Evolutionary conservation across 176 grass and related monocot genomes (phyloP), one percentile per base, ranked within the genome.

Genomic region (Tillandsia fasciculata): DNA sequence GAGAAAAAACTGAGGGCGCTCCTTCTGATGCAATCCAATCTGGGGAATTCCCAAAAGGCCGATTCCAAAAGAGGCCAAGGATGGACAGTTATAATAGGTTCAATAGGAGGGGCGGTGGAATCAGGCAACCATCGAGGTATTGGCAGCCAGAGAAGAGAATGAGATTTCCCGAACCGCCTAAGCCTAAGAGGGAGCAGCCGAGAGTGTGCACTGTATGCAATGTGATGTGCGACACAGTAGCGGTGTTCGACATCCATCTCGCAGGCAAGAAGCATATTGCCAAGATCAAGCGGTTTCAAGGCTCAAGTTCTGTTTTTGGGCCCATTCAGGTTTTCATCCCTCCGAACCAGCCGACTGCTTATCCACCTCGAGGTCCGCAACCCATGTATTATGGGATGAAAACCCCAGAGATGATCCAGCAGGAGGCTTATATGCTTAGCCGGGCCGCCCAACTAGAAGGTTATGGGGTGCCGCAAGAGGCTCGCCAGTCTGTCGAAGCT

Each of bases 161-260:
- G 11, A 84, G 71, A 65, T 68, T 14, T 17, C 71, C 53, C 42
- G 66, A 83, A 78, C 50, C 53, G 15, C 13, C 74, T 18, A 27
- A 26, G 52, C 49, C 63, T 53, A 26, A 65, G 74, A 81, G 71
- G 63, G 82, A 78, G 26, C 86, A 70, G 26, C 78, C 86, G 9
- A 23, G 75, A 64, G 81, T 82, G 58, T 88, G 86, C 66, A 84
- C 82, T 9, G 8, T 88, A 42, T 88, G 86, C 74, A 84, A 78
- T 17, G 67, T 66, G 48, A 88, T 11, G 26, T 88, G 86, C 14
- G 74, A 88, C 67, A 84, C 86, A 52, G 57, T 51, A 78, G 74
- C 82, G 67, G 86, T 88, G 63, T 88, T 88, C 68, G 74, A 84
- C 7, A 69, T 71, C 6, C 86, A 88, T 78, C 17, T 84, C 3